These are phyloP conservation scores for Zea luxurians DNA, from an alignment of 176 grass and related monocot species.

Conservation along the genomic window DNA sequence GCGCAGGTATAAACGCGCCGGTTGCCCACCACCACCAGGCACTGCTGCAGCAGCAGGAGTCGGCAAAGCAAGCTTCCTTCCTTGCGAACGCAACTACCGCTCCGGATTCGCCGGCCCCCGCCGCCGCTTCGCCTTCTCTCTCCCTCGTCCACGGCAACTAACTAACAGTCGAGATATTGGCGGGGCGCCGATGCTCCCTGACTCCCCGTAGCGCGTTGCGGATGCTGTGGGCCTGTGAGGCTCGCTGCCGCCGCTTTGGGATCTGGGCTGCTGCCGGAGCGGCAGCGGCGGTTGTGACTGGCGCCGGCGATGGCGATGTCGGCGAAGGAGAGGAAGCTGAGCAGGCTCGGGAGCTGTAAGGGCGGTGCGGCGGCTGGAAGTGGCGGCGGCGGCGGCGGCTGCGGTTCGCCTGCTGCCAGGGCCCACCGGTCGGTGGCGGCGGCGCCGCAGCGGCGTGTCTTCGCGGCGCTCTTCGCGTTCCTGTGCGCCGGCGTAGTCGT, in stretches of 20 bases:
- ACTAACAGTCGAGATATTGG: background rate
- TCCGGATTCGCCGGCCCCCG: conserved; percentile 43
- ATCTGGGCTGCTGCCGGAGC: conserved; percentile 33
- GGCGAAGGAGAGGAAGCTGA: conserved; percentile 53
- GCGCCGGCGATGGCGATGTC: conserved; percentile 28
- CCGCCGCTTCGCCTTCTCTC: background rate
- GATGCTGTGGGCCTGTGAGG: conserved; percentile 27
- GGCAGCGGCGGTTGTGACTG: background rate
- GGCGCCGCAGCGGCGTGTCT: conserved; percentile 36
- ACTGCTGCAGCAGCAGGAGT: background rate
- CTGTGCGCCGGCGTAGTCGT: conserved; percentile 39
- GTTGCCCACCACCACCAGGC: background rate
- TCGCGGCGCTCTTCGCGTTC: conserved; percentile 50
- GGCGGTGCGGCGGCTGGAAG: background rate
- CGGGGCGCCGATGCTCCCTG: background rate
- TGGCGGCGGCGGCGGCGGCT: conserved; percentile 1
- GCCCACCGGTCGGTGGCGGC: conserved; percentile 29
- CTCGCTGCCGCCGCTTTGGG: background rate
- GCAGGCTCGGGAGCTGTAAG: conserved; percentile 42
- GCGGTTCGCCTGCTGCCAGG: conserved; percentile 36
- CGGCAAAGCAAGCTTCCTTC: background rate
- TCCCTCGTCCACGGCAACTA: conserved; percentile 5
- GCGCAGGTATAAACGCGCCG: conserved; percentile 36
- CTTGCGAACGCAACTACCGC: conserved; percentile 27
- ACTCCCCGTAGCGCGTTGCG: conserved; percentile 1